Percentiles rank a stretch among this genome's conserved stretches.
Conservation (phyloP, 2,329 filamentous ascomycete genomes). For the Talaromyces rugulosus region DNA sequence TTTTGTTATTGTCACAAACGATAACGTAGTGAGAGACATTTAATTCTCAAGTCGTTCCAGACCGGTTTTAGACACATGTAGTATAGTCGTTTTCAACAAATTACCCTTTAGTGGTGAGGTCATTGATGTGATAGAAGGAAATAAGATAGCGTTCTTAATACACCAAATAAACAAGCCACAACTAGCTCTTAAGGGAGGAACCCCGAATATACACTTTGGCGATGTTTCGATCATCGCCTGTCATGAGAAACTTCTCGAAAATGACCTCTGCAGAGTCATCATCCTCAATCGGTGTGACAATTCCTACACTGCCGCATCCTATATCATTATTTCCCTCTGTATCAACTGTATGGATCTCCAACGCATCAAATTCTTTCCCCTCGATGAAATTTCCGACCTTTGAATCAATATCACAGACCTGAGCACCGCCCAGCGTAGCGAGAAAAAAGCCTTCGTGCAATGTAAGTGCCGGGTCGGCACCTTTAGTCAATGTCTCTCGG, state of each 20-base stretch:
- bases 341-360: slow-evolving; percentile 44
- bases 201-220: slow-evolving; percentile 52
- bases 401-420: slow-evolving; percentile 52
- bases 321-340: slow-evolving; percentile 14
- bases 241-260: slow-evolving; percentile 64
- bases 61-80: too few relatives aligned
- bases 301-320: slow-evolving; percentile 23
- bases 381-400: slow-evolving; percentile 54
- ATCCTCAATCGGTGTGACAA: slow-evolving; percentile 53
- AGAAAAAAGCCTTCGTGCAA: slow-evolving; percentile 56
- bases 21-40: too few relatives aligned
- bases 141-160: too few relatives aligned
- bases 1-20: neutral
- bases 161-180: too few relatives aligned
- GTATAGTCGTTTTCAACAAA: too few relatives aligned
- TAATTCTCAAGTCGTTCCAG: too few relatives aligned
- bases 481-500: slow-evolving; percentile 27
- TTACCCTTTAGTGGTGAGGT: too few relatives aligned
- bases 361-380: slow-evolving; percentile 61
- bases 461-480: slow-evolving; percentile 43
- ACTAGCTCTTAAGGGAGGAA: slow-evolving; percentile 24
- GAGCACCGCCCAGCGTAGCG: slow-evolving; percentile 58
- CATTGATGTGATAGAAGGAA: too few relatives aligned
- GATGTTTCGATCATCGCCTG: slow-evolving; percentile 61
- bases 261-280: slow-evolving; percentile 44